phyloP scores from a whole-genome alignment of 2,329 filamentous ascomycete species.

The Erysiphe pulchra region DNA sequence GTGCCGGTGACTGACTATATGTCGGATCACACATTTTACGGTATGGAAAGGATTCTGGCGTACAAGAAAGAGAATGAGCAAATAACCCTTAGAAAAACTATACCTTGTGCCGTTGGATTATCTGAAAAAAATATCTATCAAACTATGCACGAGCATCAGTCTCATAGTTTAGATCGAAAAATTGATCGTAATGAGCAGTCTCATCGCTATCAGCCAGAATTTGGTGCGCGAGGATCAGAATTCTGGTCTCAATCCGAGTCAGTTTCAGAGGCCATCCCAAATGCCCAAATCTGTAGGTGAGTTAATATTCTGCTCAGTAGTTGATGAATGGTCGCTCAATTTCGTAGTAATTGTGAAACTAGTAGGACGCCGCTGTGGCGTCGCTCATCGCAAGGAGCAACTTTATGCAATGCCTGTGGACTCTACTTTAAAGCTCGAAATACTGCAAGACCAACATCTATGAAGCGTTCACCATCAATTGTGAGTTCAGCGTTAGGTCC shows the following conservation, averaged over 20 bases:
- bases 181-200: background rate
- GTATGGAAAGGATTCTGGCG: constrained; percentile 7
- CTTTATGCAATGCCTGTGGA: constrained; percentile 94
- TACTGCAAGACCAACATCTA: constrained; percentile 64
- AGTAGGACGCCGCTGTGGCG: constrained; percentile 88
- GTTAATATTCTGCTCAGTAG: constrained; percentile 6
- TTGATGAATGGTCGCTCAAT: constrained; percentile 2
- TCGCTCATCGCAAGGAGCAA: constrained; percentile 72
- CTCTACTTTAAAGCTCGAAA: constrained; percentile 88
- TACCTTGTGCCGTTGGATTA: constrained; percentile 5
- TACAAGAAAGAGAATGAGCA: constrained; percentile 5
- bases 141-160: background rate
- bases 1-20: constrained; percentile 8
- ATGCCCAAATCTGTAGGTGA: constrained; percentile 49
- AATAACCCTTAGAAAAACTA: constrained; percentile 5
- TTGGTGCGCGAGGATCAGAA: background rate
- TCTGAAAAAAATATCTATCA: constrained; percentile 7
- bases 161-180: background rate
- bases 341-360: constrained; percentile 71
- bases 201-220: background rate
- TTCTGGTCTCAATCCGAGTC: background rate
- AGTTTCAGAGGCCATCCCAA: constrained; percentile 14
- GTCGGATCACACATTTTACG: constrained; percentile 9
- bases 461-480: constrained; percentile 48
- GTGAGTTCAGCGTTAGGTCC: constrained; percentile 6